A percentile compares a stretch with the other conserved stretches of the same genome.
phyloP scores from a whole-genome alignment of 257 asterid genomes.

The Solanum microdontum region DNA sequence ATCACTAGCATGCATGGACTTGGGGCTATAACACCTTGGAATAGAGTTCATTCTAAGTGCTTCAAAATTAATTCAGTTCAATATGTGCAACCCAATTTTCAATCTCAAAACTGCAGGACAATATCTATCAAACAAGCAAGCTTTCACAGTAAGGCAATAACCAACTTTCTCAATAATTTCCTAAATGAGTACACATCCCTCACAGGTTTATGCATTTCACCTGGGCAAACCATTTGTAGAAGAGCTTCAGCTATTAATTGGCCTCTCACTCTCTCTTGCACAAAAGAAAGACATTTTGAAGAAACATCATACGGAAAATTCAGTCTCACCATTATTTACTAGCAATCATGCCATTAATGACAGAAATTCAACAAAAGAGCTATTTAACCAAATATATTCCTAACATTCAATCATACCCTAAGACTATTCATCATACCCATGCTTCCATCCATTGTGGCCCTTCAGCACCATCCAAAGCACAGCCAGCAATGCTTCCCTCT shows the following conservation, averaged over 20 bases:
- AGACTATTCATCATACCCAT: conserved; percentile 88
- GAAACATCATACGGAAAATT: background rate
- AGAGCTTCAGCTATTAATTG: background rate
- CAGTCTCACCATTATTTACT: background rate
- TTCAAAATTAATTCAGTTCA: background rate
- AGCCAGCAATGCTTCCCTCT: conserved; percentile 92
- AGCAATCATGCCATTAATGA: background rate
- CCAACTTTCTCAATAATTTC: background rate
- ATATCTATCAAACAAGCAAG: background rate
- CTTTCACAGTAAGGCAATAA: background rate
- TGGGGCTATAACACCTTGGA: background rate
- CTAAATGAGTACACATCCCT: background rate
- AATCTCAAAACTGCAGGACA: background rate
- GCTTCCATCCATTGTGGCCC: conserved; percentile 99
- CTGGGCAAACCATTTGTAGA: background rate
- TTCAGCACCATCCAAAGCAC: conserved; percentile 99
- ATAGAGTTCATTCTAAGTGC: background rate
- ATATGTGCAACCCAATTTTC: background rate
- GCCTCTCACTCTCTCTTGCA: background rate
- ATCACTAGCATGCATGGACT: background rate
- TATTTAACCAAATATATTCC: conserved; percentile 17
- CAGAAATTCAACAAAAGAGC: background rate
- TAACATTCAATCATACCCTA: conserved; percentile 52
- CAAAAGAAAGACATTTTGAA: background rate
- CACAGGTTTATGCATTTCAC: background rate